A percentile compares a stretch with the other conserved stretches of the same genome.
Evolutionary conservation across 2,329 filamentous ascomycete species (phyloP).

Genomic region (Colletotrichum chrysophilum): DNA sequence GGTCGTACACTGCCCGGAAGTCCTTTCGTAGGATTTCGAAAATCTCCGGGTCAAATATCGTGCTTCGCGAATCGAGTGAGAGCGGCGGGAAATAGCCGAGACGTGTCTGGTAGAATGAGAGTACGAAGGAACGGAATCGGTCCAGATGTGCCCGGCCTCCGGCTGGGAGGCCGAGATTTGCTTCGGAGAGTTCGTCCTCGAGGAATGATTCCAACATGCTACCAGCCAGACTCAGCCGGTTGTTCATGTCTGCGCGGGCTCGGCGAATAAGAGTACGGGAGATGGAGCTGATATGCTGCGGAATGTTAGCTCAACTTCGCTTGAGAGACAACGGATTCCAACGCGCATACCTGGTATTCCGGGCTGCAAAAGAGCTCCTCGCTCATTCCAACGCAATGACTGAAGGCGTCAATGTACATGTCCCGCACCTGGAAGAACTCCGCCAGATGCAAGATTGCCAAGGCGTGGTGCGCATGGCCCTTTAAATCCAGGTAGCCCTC

Average conservation of each 20-base stretch:
- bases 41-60: conserved; percentile 61
- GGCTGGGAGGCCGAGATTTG: conserved; percentile 67
- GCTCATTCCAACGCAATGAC: conserved; percentile 81
- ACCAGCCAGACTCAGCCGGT: conserved; percentile 62
- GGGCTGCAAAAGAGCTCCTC: conserved; percentile 59
- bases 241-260: conserved; percentile 69
- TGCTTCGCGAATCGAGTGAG: conserved; percentile 40
- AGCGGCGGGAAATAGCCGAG: conserved; percentile 76
- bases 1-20: conserved; percentile 73
- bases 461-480: conserved; percentile 69
- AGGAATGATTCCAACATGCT: conserved; percentile 70
- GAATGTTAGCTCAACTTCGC: conserved; percentile 25
- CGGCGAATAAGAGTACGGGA: conserved; percentile 71
- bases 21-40: conserved; percentile 70
- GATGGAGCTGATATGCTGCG: conserved; percentile 51
- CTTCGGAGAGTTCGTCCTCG: conserved; percentile 71
- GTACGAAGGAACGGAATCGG: conserved; percentile 72
- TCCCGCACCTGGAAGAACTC: conserved; percentile 68
- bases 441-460: conserved; percentile 71
- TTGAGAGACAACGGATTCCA: not conserved
- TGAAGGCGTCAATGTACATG: conserved; percentile 77
- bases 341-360: conserved; percentile 64
- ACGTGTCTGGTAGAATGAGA: conserved; percentile 68
- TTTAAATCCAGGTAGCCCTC: conserved; percentile 74
- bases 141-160: conserved; percentile 72